Percentiles rank a stretch among this genome's conserved stretches.
Evolutionary conservation across 306 rosid genomes (phyloP).

Genomic region (Dryas drummondii): DNA sequence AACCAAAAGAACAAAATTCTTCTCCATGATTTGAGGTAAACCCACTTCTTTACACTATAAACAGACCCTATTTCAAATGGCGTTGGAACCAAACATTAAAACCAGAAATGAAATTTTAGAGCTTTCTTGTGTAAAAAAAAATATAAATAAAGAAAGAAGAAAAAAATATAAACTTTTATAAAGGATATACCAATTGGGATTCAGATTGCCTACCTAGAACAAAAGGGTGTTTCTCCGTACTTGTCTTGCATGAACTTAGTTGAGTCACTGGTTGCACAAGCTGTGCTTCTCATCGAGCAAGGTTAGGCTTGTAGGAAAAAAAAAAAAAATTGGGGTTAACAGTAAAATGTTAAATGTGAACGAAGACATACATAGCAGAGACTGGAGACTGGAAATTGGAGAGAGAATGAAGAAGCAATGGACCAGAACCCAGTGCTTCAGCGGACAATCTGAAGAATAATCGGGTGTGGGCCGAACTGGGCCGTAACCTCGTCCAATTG

Average conservation of each 20-base stretch:
- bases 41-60: conserved; percentile 26
- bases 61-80: conserved; percentile 22
- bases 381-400: neutral
- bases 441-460: neutral
- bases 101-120: neutral
- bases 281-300: conserved; percentile 2
- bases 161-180: neutral
- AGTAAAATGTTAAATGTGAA: conserved; percentile 1
- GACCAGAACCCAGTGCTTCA: neutral
- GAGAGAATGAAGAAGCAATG: neutral
- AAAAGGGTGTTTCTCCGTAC: conserved; percentile 5
- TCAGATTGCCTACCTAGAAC: conserved; percentile 24
- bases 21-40: conserved; percentile 37
- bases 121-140: neutral
- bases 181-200: neutral
- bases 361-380: neutral
- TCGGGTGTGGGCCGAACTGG: conserved; percentile 8
- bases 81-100: conserved; percentile 13
- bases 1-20: conserved; percentile 31
- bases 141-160: neutral
- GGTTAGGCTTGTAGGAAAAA: neutral
- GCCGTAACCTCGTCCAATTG: neutral
- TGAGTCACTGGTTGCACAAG: neutral
- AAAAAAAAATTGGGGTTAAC: neutral
- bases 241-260: conserved; percentile 16